These are phyloP conservation scores for Tinospora cordifolia DNA, from an alignment of 164 flowering plant species.

Conservation along the genomic window DNA sequence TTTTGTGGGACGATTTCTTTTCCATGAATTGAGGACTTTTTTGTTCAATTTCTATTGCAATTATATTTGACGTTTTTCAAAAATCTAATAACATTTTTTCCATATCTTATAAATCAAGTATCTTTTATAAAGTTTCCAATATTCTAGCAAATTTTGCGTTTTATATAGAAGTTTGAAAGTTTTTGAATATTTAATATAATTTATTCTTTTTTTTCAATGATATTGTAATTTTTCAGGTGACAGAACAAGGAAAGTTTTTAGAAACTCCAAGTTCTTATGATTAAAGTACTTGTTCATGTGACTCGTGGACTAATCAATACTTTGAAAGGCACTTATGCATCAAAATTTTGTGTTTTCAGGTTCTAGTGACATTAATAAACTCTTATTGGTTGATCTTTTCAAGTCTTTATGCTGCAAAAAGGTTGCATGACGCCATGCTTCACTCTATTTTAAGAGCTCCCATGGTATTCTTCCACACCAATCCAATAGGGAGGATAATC, in stretches of 20 bases:
- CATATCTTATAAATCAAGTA: neutral
- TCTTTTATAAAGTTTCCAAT: neutral
- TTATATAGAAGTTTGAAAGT: neutral
- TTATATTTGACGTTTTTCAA: neutral
- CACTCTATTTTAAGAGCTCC: conserved; percentile 86
- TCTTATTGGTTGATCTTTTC: conserved; percentile 85
- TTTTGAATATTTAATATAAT: too few relatives aligned
- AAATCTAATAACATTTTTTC: neutral
- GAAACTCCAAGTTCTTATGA: neutral
- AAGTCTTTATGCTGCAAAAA: conserved; percentile 91
- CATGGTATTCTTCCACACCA: conserved; percentile 95
- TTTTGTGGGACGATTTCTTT: neutral
- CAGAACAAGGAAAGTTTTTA: conserved; percentile 1
- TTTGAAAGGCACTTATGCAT: conserved; percentile 6
- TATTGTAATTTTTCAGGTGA: neutral
- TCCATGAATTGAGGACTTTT: neutral
- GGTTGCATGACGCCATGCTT: conserved; percentile 91
- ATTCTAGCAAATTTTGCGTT: neutral
- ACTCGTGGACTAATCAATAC: neutral
- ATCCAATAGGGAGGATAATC: conserved; percentile 90
- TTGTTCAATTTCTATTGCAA: neutral
- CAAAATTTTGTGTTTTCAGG: conserved; percentile 39
- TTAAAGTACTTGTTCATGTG: neutral
- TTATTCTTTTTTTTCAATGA: neutral
- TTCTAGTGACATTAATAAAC: conserved; percentile 67